Base-by-base conservation (phyloP, 1,284 basidiomycete species). In the Waitea zeae region DNA sequence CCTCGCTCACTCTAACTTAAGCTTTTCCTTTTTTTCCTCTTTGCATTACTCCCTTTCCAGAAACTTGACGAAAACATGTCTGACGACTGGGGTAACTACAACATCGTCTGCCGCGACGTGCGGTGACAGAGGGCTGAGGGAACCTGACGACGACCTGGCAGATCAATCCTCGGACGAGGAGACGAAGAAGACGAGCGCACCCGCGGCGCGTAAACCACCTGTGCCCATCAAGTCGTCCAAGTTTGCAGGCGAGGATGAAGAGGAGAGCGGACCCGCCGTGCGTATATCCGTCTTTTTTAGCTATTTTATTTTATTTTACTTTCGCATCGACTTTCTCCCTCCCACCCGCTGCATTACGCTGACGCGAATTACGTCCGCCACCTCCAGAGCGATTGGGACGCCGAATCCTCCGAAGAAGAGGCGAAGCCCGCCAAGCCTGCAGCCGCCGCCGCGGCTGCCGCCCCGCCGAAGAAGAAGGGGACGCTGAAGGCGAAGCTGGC, bases 221-320 rank as follows among this genome's bases (percentile, higher is more conserved):
- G n/a, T n/a, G n/a, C 59, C 58, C 17, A 56, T 57, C 40, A 69
- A 63, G 51, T 26, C 22, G 22, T 68, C 58, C 46, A 83, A 80
- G 56, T 89, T 78, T 71, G 81, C 76, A 41, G 88, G 81, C 35
- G 88, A 93, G 54, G 88, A 93, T 48, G 82, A 86, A 47, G 84
- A 88, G 2, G 77, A 78, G 18, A 57, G 61, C 15, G 55, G 45
- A 1, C 70, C 72, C 34, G 67, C 63, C 26, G 73, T 76, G 47
- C 45, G 65, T 62, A 7, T 22, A 27, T 17, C 15, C 20, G 14
- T 19, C 6, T 20, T 31, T 35, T 24, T 13, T 36, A 14, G 4
- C 6, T 14, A 14, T 17, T 22, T 13, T 17, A n/a, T 22, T 14
- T 31, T 30, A 26, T 19, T 35, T 36, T 20, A 38, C 40, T 33